Conservation (phyloP, 495 filamentous ascomycete species). For the Xylona heveae region DNA sequence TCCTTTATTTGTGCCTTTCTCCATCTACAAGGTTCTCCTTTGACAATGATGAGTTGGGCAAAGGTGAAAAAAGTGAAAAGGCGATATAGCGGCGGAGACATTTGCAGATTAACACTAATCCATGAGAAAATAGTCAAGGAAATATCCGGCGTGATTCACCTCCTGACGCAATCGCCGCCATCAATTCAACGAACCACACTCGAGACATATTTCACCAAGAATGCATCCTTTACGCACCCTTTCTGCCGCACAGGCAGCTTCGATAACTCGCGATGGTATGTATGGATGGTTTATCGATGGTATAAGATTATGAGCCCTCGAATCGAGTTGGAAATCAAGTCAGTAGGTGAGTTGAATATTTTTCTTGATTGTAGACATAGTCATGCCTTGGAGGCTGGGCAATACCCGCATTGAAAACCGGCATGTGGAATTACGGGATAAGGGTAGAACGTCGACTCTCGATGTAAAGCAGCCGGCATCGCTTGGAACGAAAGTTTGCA, state of each 20-base stretch:
- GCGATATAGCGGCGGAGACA: too few species aligned
- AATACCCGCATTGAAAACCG: too few species aligned
- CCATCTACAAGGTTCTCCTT: too few species aligned
- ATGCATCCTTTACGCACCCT: slow-evolving; percentile 57
- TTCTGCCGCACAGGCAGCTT: slow-evolving; percentile 54
- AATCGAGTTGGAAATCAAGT: slow-evolving; percentile 48
- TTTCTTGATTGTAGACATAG: too few species aligned
- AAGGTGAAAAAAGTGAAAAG: too few species aligned
- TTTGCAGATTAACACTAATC: too few species aligned
- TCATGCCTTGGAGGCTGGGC: neutral
- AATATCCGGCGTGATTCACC: slow-evolving; percentile 38
- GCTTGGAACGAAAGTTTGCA: too few species aligned
- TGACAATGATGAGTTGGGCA: too few species aligned
- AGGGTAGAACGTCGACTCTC: too few species aligned
- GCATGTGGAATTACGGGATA: too few species aligned
- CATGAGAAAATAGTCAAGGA: slow-evolving; percentile 29
- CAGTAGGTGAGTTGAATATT: slow-evolving; percentile 28
- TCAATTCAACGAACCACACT: slow-evolving; percentile 38
- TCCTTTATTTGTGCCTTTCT: too few species aligned
- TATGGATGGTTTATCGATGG: slow-evolving; percentile 60
- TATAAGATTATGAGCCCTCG: slow-evolving; percentile 64
- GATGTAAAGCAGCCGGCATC: too few species aligned
- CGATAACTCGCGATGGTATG: slow-evolving; percentile 31
- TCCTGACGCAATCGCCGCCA: slow-evolving; percentile 42
- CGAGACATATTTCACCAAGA: slow-evolving; percentile 43